Conservation (phyloP, 2,329 filamentous ascomycete genomes). For the Ophiocordyceps australis region DNA sequence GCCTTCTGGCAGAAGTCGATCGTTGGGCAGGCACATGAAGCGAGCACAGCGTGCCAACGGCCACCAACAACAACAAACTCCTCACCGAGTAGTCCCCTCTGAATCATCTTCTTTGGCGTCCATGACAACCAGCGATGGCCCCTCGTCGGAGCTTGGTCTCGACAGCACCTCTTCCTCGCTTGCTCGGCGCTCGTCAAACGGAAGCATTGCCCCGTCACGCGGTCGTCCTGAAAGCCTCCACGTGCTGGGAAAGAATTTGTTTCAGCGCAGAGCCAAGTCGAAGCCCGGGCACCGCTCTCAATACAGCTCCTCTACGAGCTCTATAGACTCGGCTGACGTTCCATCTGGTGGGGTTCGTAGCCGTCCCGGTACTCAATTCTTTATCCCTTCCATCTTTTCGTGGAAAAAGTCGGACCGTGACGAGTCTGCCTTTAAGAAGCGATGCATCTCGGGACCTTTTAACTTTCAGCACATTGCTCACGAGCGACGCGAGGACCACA, state of each 20-base stretch:
- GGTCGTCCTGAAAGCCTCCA: conserved; percentile 42
- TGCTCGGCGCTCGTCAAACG: conserved; percentile 35
- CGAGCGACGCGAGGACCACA: conserved; percentile 29
- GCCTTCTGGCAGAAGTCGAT: conserved; percentile 39
- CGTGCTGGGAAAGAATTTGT: conserved; percentile 39
- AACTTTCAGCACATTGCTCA: conserved; percentile 50
- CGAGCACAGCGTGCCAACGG: conserved; percentile 31
- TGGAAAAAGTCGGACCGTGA: conserved; percentile 22
- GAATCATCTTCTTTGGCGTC: conserved; percentile 34
- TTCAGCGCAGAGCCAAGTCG: conserved; percentile 30
- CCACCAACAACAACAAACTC: conserved; percentile 11
- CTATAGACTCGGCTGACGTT: conserved; percentile 26
- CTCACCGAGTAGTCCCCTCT: conserved; percentile 27
- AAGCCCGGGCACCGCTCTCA: conserved; percentile 32
- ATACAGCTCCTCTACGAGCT: conserved; percentile 27
- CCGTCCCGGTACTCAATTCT: no score
- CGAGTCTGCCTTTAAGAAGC: conserved; percentile 17
- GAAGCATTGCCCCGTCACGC: conserved; percentile 29
- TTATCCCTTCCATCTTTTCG: conserved; percentile 31
- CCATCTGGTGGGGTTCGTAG: no score
- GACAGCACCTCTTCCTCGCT: conserved; percentile 30
- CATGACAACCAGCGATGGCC: conserved; percentile 17
- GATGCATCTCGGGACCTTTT: conserved; percentile 42
- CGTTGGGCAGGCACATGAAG: conserved; percentile 40
- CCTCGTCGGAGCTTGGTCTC: conserved; percentile 29